Conservation (phyloP, 176 grass and related monocot genomes). For the Dactylis glomerata region DNA sequence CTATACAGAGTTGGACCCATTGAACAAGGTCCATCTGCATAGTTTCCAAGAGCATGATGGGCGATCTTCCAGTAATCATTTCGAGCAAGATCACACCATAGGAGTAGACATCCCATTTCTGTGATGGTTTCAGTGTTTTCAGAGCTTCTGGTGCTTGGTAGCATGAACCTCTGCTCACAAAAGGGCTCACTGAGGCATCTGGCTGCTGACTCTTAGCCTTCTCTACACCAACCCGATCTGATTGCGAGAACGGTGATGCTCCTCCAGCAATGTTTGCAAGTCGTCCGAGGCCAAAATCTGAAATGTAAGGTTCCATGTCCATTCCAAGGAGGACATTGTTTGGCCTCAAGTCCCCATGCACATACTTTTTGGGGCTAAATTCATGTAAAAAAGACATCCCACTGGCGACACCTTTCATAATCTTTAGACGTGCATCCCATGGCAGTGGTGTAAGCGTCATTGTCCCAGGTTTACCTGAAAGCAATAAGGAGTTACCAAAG, state of each 20-base stretch:
- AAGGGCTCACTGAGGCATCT: constrained; percentile 57
- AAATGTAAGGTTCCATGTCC: constrained; percentile 76
- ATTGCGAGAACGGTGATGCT: constrained; percentile 59
- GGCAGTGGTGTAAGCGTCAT: constrained; percentile 49
- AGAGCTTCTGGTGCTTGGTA: constrained; percentile 89
- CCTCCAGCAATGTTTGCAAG: constrained; percentile 88
- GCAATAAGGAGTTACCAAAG: not conserved
- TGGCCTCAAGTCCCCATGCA: constrained; percentile 87
- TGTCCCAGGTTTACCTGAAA: constrained; percentile 66
- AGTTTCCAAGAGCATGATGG: constrained; percentile 62
- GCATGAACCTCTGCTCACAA: constrained; percentile 56
- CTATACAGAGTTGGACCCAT: constrained; percentile 86
- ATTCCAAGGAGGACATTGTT: constrained; percentile 78
- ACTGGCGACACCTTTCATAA: constrained; percentile 81
- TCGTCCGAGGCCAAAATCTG: constrained; percentile 80
- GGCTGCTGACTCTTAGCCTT: constrained; percentile 51
- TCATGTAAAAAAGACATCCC: constrained; percentile 84
- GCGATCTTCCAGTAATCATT: constrained; percentile 68
- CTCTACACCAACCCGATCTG: constrained; percentile 46
- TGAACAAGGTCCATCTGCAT: constrained; percentile 81
- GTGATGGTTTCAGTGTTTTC: constrained; percentile 88
- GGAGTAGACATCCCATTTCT: constrained; percentile 96
- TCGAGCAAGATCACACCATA: constrained; percentile 85
- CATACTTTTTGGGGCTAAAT: constrained; percentile 92
- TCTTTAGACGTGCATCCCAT: constrained; percentile 68